Conservation (phyloP, 768 basidiomycete species). For the Ramaria rubella region DNA sequence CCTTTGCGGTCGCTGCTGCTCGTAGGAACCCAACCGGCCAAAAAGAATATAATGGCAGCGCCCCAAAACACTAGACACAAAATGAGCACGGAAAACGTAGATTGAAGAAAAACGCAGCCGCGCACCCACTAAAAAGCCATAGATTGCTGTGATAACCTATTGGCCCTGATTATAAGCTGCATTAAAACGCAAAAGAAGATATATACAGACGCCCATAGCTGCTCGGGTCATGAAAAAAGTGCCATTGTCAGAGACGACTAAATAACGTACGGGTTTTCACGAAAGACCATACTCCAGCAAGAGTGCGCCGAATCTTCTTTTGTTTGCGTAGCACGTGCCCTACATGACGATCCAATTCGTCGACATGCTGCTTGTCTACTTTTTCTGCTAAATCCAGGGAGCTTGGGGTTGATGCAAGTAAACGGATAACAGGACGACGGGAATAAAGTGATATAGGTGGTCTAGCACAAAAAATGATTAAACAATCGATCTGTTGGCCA, state of each 20-base stretch:
- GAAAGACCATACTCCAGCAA: conserved; percentile 75
- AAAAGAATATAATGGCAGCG: conserved; percentile 71
- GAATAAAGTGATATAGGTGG: conserved; percentile 67
- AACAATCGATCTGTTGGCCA: no score
- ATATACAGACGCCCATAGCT: conserved; percentile 60
- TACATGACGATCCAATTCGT: conserved; percentile 67
- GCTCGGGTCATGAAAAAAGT: conserved; percentile 3
- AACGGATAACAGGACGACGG: conserved; percentile 58
- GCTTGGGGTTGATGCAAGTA: conserved; percentile 31
- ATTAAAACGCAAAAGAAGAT: background rate
- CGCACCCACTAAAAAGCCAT: conserved; percentile 68
- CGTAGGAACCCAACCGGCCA: conserved; percentile 61
- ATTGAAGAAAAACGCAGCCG: background rate
- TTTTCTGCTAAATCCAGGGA: conserved; percentile 23
- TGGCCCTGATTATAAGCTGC: conserved; percentile 4
- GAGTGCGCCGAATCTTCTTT: conserved; percentile 46
- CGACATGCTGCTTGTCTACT: conserved; percentile 32
- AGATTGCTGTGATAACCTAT: conserved; percentile 60
- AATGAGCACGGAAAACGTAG: background rate
- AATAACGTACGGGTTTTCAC: conserved; percentile 66
- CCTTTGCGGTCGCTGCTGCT: conserved; percentile 64
- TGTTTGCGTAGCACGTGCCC: conserved; percentile 63
- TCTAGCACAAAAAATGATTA: conserved; percentile 28
- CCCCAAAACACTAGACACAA: conserved; percentile 69
- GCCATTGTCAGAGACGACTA: background rate